These are phyloP conservation scores for Zalaria sp. DNA, from an alignment of 2,329 filamentous ascomycete species.

Conservation along the genomic window DNA sequence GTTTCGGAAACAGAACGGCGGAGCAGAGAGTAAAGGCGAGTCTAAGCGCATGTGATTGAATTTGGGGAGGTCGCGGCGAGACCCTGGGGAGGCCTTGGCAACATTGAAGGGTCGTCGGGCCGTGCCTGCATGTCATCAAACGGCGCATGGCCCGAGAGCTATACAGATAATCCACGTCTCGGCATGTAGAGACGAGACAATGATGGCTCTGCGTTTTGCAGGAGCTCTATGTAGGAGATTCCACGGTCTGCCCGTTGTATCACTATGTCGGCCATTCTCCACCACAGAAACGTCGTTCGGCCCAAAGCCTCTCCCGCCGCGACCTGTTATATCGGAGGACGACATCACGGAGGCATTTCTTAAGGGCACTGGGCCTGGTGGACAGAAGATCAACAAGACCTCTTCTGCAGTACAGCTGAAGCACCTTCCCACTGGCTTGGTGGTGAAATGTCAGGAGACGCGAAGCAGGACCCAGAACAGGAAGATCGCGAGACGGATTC, in stretches of 20 bases:
- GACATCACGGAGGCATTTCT: conserved; percentile 79
- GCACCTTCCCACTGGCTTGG: conserved; percentile 78
- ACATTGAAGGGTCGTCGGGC: no score
- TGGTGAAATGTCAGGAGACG: conserved; percentile 88
- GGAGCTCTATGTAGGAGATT: no score
- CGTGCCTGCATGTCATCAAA: no score
- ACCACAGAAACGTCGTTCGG: neutral
- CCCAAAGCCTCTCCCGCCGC: conserved; percentile 56
- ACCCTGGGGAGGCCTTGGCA: no score
- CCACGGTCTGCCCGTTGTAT: no score
- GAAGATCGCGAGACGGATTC: conserved; percentile 63
- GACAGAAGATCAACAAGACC: conserved; percentile 99
- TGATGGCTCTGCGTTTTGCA: no score
- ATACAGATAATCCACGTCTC: no score
- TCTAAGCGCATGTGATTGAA: no score
- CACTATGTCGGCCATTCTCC: neutral
- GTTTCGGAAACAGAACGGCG: neutral
- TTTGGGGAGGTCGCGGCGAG: no score
- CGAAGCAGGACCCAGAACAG: conserved; percentile 77
- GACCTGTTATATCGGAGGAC: conserved; percentile 58
- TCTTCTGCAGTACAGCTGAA: conserved; percentile 87
- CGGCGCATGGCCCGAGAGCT: no score
- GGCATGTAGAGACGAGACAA: no score
- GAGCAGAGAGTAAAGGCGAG: no score
- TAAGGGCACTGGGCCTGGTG: conserved; percentile 82